Evolutionary conservation across 1,139 yeast species (phyloP).

Genomic region (Kluyveromyces sp.): DNA sequence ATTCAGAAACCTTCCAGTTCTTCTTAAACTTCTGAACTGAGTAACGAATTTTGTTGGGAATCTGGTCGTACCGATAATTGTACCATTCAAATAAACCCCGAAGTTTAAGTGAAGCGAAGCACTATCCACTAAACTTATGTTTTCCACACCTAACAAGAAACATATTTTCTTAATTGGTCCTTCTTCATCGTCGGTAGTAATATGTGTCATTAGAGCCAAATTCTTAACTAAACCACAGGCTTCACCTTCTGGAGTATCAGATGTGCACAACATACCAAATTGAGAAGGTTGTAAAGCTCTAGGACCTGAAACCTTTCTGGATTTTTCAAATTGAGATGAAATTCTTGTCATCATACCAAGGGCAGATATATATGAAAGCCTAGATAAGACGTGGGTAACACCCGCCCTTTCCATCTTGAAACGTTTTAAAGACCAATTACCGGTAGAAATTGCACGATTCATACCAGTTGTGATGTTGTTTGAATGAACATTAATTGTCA

Average conservation of each 20-base stretch:
- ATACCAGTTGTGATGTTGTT: constrained; percentile 90
- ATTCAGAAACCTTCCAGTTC: constrained; percentile 79
- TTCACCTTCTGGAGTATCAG: constrained; percentile 99
- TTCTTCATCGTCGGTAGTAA: constrained; percentile 97
- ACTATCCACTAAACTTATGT: constrained; percentile 72
- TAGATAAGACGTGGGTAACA: constrained; percentile 89
- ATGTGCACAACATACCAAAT: constrained; percentile 97
- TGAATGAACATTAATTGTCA: constrained; percentile 83
- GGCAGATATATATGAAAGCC: constrained; percentile 89
- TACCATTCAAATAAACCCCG: constrained; percentile 89
- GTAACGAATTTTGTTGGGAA: constrained; percentile 76
- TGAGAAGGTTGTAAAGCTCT: constrained; percentile 99
- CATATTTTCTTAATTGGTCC: constrained; percentile 75
- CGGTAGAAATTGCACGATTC: constrained; percentile 95
- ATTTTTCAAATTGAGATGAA: constrained; percentile 94
- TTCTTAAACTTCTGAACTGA: constrained; percentile 70
- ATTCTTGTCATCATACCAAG: constrained; percentile 99
- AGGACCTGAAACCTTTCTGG: constrained; percentile 97
- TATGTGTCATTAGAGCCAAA: constrained; percentile 95
- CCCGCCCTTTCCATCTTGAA: constrained; percentile 99
- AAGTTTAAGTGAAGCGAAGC: constrained; percentile 75
- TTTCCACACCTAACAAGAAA: constrained; percentile 82
- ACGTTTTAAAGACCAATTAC: constrained; percentile 97
- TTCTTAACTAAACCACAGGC: constrained; percentile 98
- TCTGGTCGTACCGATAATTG: constrained; percentile 81